Evolutionary conservation across 306 rosid species (phyloP).

Genomic region (Quillaja saponaria): DNA sequence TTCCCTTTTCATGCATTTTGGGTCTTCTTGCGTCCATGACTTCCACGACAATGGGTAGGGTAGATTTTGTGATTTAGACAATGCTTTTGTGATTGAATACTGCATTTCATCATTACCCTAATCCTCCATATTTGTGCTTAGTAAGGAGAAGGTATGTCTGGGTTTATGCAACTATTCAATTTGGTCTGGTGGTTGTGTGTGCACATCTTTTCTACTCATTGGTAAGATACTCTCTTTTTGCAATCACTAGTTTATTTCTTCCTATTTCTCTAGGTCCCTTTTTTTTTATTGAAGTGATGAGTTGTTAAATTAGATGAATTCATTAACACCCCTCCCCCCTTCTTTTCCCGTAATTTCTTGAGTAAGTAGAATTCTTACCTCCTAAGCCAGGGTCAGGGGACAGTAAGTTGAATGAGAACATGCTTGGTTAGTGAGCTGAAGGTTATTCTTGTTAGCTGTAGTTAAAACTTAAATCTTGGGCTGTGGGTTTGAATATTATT

Average conservation of each 20-base stretch:
- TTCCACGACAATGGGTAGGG: slow-evolving; percentile 73
- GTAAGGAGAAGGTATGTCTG: slow-evolving; percentile 73
- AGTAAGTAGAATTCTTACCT: background rate
- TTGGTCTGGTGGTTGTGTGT: slow-evolving; percentile 51
- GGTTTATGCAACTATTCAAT: slow-evolving; percentile 71
- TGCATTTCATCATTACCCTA: slow-evolving; percentile 3
- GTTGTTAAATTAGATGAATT: no score
- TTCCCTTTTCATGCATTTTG: slow-evolving; percentile 77
- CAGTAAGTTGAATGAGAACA: no score
- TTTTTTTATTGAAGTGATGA: background rate
- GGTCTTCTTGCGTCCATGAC: slow-evolving; percentile 86
- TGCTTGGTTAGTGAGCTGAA: background rate
- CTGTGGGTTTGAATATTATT: no score
- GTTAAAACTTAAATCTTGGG: slow-evolving; percentile 1
- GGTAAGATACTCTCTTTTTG: slow-evolving; percentile 47
- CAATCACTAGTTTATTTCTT: background rate
- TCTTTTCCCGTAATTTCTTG: background rate
- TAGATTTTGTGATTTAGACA: slow-evolving; percentile 15
- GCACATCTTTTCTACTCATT: slow-evolving; percentile 63
- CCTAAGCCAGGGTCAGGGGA: no score
- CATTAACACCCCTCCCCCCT: background rate
- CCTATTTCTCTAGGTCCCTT: background rate
- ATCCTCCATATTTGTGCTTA: slow-evolving; percentile 29
- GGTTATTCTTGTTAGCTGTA: background rate
- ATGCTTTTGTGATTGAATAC: slow-evolving; percentile 15